Percentiles rank a stretch among this genome's conserved stretches.
phyloP scores from a whole-genome alignment of 352 stramenopile species.

The Globisporangium cederbergense region DNA sequence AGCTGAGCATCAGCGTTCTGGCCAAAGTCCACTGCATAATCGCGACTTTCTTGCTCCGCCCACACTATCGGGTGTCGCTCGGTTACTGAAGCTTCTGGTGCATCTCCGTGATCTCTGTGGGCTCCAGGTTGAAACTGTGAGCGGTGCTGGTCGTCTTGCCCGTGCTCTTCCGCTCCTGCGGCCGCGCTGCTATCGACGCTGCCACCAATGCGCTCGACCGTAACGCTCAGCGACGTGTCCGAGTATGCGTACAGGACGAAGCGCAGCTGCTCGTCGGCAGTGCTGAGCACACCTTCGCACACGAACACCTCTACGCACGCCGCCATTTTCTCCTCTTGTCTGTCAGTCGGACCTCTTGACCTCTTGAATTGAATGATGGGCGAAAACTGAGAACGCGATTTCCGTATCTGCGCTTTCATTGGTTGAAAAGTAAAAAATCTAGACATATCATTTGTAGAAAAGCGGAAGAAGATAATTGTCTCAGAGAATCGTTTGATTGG shows the following conservation, averaged over 20 bases:
- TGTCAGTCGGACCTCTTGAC: not conserved
- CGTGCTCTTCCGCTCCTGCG: not conserved
- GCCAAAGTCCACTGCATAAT: not conserved
- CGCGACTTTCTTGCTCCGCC: conserved; percentile 12
- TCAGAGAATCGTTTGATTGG: conserved; percentile 1
- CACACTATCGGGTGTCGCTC: not conserved
- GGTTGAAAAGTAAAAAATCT: no score
- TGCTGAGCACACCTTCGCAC: conserved; percentile 36
- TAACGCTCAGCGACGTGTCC: conserved; percentile 32
- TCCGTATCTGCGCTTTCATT: no score
- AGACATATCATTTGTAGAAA: no score
- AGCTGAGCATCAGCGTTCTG: not conserved
- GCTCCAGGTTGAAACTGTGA: not conserved
- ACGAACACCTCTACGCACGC: conserved; percentile 30
- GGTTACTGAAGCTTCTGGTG: not conserved
- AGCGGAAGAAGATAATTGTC: not conserved
- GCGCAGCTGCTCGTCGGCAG: conserved; percentile 21
- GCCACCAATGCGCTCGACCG: conserved; percentile 13
- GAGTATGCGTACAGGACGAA: conserved; percentile 35
- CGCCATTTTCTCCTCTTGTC: not conserved
- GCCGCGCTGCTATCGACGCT: not conserved
- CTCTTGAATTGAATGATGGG: not conserved
- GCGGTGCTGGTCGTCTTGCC: not conserved
- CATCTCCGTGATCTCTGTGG: not conserved
- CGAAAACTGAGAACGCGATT: not conserved